A percentile compares a stretch with the other conserved stretches of the same genome.
Evolutionary conservation across 192 early-diverging fungal species (phyloP).

Genomic region (Entomortierella parvispora): DNA sequence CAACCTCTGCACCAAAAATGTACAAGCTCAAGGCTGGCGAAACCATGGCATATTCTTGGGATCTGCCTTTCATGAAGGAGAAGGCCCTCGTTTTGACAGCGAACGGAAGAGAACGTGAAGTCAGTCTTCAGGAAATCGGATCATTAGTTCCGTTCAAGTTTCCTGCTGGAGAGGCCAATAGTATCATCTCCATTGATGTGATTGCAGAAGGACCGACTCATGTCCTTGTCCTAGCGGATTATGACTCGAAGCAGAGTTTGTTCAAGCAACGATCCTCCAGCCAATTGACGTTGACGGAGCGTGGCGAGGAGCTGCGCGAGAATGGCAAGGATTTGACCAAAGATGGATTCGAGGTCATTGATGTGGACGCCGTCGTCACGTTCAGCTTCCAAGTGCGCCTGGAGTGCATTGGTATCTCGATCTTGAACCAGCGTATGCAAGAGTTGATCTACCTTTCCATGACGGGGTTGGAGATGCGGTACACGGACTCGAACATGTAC

Average conservation of each 20-base stretch:
- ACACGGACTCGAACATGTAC: slow-evolving; percentile 84
- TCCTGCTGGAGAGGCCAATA: slow-evolving; percentile 59
- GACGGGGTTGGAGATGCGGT: slow-evolving; percentile 78
- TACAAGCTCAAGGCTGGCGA: slow-evolving; percentile 64
- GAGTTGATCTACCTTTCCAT: slow-evolving; percentile 90
- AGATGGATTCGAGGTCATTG: slow-evolving; percentile 64
- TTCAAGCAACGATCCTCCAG: slow-evolving; percentile 59
- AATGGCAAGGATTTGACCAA: slow-evolving; percentile 30
- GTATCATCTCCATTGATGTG: slow-evolving; percentile 78
- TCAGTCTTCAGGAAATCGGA: slow-evolving; percentile 93
- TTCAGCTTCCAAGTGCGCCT: slow-evolving; percentile 78
- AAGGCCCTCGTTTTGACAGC: slow-evolving; percentile 82
- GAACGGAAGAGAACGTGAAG: slow-evolving; percentile 77
- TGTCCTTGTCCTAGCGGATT: slow-evolving; percentile 74
- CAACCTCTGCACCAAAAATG: slow-evolving; percentile 50
- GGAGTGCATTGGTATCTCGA: slow-evolving; percentile 91
- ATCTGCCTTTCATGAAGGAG: slow-evolving; percentile 76
- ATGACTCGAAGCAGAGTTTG: slow-evolving; percentile 69
- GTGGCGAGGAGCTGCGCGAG: slow-evolving; percentile 18
- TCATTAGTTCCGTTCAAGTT: slow-evolving; percentile 86
- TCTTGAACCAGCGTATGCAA: slow-evolving; percentile 81
- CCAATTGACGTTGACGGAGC: slow-evolving; percentile 21
- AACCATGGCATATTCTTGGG: slow-evolving; percentile 89
- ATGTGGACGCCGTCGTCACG: slow-evolving; percentile 59
- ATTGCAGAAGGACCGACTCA: slow-evolving; percentile 75